Evolutionary conservation across 768 basidiomycete genomes (phyloP).

Genomic region (Mycena venus): DNA sequence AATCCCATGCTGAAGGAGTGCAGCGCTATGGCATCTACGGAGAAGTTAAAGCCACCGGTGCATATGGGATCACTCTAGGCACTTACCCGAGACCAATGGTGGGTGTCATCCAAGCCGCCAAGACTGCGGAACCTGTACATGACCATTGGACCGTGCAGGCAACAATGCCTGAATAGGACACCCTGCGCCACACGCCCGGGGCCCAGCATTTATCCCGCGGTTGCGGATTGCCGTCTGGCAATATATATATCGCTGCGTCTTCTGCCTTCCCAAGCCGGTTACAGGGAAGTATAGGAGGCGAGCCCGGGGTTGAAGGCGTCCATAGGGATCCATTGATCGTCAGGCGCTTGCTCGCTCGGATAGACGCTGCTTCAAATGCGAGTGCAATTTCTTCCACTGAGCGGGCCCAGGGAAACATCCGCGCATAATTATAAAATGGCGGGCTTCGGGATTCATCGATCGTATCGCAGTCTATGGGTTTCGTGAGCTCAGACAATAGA

Average conservation of each 20-base stretch:
- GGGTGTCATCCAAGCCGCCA: neutral
- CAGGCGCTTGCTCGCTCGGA: neutral
- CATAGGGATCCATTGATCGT: neutral
- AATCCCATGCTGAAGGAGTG: neutral
- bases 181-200: neutral
- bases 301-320: neutral
- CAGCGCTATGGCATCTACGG: neutral
- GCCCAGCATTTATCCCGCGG: neutral
- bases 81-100: neutral
- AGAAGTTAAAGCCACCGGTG: neutral
- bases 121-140: neutral
- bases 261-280: neutral
- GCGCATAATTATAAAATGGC: constrained; percentile 6
- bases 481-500: neutral
- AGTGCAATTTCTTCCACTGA: neutral
- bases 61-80: neutral
- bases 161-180: neutral
- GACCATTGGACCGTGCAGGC: neutral
- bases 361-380: neutral
- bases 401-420: neutral
- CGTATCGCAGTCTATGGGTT: neutral
- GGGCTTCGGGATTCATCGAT: neutral
- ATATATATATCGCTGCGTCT: neutral
- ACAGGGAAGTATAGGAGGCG: neutral
- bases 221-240: neutral